These are phyloP conservation scores for Phragmites australis DNA, from an alignment of 176 grass and related monocot genomes.

Conservation along the genomic window DNA sequence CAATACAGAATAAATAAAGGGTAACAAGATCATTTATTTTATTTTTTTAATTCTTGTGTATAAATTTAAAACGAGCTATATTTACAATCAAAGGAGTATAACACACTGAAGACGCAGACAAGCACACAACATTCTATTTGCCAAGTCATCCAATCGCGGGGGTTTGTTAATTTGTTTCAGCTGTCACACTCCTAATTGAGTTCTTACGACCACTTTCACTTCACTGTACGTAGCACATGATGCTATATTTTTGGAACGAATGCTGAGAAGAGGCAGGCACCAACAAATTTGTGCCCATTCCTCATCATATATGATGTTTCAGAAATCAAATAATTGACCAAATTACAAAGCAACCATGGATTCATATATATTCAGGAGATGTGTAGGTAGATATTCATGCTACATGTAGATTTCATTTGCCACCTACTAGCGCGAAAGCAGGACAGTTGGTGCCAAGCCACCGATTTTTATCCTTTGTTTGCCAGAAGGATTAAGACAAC, in stretches of 20 bases:
- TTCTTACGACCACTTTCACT: neutral
- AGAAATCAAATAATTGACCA: neutral
- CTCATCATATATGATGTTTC: neutral
- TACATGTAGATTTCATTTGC: neutral
- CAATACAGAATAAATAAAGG: too few species aligned
- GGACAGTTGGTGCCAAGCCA: neutral
- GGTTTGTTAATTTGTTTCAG: constrained; percentile 18
- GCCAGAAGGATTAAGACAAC: neutral
- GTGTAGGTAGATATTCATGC: neutral
- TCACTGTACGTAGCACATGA: too few species aligned
- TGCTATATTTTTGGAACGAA: too few species aligned
- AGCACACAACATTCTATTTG: constrained; percentile 5
- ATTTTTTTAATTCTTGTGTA: too few species aligned
- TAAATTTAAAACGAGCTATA: too few species aligned
- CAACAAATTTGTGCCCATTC: neutral
- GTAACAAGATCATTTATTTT: too few species aligned
- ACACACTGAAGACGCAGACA: neutral
- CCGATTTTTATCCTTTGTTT: neutral
- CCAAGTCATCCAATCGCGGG: neutral
- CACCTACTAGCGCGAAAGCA: neutral
- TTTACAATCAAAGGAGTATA: too few species aligned
- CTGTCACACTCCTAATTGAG: too few species aligned
- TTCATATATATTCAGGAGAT: too few species aligned
- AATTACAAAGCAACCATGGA: too few species aligned
- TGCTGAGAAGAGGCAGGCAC: too few species aligned